Base-by-base conservation (phyloP, 192 early-diverging fungal genomes). In the Mortierella hygrophila region DNA sequence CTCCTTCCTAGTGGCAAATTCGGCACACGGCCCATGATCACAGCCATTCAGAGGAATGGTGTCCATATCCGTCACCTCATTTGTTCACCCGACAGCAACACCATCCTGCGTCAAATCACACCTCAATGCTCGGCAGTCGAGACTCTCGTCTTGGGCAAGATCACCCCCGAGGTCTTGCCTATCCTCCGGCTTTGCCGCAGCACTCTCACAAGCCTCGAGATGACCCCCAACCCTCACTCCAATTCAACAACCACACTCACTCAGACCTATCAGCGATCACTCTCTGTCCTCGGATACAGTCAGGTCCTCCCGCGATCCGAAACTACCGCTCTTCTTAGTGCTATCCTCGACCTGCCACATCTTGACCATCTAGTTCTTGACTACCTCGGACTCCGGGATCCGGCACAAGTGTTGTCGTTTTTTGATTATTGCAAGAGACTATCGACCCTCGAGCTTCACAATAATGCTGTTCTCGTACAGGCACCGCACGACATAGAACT, bases 281-380 rank as follows among this genome's bases (percentile, higher is more conserved):
- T 70, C 69, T 26, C 71, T 26, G n/a, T 46, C 44, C 21, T 46
- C 21, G 71, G 40, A 13, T 72, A 29, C 71, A 72, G 71, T 29
- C 38, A 46, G 9, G 15, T 46, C 26, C 40, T 29, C 0, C 41
- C 40, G 69, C 35, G 20, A 23, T 41, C 38, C 13, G 71, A 72
- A 49, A 46, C 42, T 4, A 23, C 44, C 15, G 69, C 40, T 49
- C 60, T 65, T 3, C 40, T 79, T 18, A 10, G 42, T n/a, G 77
- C 77, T 10, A 79, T 85, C 78, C 37, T 76, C 11, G 41, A 68
- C 8, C 69, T 85, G 16, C 35, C 72, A 3, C 54, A 70, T n/a
- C 72, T 85, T 15, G 47, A 85, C 23, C 82, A 85, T 74, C 74
- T 85, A 6, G 68, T 85, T 32, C 52, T 85, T 8, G 74, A 75